phyloP scores from a whole-genome alignment of 2,329 filamentous ascomycete genomes.

The Calonectria montana region DNA sequence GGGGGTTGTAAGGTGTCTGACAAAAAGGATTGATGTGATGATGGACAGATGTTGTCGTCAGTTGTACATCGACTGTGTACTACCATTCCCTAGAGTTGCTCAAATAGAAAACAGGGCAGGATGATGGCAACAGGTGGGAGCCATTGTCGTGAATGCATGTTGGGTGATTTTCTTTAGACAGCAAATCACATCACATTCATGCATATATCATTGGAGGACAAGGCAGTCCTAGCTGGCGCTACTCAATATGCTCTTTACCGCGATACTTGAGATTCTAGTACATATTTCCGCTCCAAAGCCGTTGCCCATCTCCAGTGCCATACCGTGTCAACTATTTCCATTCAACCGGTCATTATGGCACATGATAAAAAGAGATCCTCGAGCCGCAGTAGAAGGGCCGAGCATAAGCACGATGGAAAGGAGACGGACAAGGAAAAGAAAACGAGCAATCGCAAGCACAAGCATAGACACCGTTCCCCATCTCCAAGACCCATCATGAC shows the following conservation, averaged over 20 bases:
- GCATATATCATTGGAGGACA: neutral
- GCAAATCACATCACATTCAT: constrained; percentile 3
- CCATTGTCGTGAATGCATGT: constrained; percentile 19
- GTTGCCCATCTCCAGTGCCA: neutral
- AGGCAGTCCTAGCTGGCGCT: neutral
- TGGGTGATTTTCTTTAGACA: neutral
- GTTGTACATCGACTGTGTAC: constrained; percentile 46
- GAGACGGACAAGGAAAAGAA: neutral
- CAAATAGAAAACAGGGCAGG: constrained; percentile 40
- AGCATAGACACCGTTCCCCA: neutral
- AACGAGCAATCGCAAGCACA: neutral
- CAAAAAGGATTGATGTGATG: constrained; percentile 19
- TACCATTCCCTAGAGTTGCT: constrained; percentile 42
- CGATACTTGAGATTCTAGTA: constrained; percentile 5
- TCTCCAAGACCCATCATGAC: constrained; percentile 1
- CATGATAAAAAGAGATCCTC: neutral
- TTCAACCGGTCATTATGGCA: neutral
- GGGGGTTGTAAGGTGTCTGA: constrained; percentile 48
- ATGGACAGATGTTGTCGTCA: constrained; percentile 29
- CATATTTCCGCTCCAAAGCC: neutral
- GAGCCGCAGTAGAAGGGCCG: neutral
- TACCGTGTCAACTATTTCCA: neutral
- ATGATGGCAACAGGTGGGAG: constrained; percentile 24
- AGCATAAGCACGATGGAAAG: neutral
- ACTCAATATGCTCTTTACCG: neutral